Percentiles rank a stretch among this genome's conserved stretches.
phyloP scores from a whole-genome alignment of 208 protist genomes.

The Hexamita inflata region DNA sequence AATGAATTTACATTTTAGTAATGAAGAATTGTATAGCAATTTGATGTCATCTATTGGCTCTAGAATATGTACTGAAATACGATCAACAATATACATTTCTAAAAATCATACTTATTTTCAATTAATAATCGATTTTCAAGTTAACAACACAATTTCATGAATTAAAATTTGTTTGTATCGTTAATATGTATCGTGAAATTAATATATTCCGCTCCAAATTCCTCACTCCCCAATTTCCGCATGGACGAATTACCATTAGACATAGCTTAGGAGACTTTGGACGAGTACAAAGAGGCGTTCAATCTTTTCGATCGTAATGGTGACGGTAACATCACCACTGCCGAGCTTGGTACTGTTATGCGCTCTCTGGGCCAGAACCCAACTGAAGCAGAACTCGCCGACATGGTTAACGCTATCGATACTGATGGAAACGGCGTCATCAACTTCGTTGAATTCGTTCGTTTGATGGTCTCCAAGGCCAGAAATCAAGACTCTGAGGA shows the following conservation, averaged over 20 bases:
- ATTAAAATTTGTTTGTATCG: too few species aligned
- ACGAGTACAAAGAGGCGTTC: constrained; percentile 96
- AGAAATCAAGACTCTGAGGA: constrained; percentile 63
- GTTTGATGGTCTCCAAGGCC: constrained; percentile 47
- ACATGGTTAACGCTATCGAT: constrained; percentile 51
- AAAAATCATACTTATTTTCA: too few species aligned
- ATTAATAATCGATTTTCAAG: too few species aligned
- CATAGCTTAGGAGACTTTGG: constrained; percentile 81
- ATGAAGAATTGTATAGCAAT: too few species aligned
- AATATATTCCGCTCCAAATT: not conserved
- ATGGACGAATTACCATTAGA: constrained; percentile 38
- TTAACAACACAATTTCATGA: too few species aligned
- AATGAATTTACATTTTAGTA: too few species aligned
- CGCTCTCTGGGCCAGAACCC: constrained; percentile 86
- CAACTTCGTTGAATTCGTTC: constrained; percentile 51
- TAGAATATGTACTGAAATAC: too few species aligned
- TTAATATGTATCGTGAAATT: too few species aligned
- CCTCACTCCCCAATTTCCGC: not conserved
- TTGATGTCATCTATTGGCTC: too few species aligned
- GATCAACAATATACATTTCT: too few species aligned
- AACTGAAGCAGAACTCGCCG: constrained; percentile 54
- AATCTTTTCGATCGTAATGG: constrained; percentile 94
- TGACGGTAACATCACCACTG: constrained; percentile 77
- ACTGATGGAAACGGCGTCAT: constrained; percentile 42
- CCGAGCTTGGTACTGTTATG: constrained; percentile 92